Evolutionary conservation across 768 basidiomycete genomes (phyloP), one percentile per base, ranked within the genome.

Genomic region (Pluteus cervinus): DNA sequence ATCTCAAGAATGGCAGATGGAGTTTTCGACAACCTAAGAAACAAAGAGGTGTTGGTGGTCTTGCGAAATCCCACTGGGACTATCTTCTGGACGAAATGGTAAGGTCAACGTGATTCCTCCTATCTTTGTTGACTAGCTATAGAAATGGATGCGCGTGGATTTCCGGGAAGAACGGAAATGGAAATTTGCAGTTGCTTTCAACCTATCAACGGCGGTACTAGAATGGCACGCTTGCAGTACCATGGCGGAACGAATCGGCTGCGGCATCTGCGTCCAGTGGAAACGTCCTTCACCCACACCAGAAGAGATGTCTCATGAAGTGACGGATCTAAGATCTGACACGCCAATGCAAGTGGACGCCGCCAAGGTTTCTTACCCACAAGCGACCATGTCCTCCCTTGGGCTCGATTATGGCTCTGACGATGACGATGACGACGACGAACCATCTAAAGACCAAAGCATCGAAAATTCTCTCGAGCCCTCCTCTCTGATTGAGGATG

Each of bases 121-220:
- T 29, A 22, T 50, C 26, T 34, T 45, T 30, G 37, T 5, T 36
- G 9, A 41, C 25, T 2, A 14, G 20, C 16, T 14, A 1, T 36
- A 92, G 93, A 89, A 85, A 76, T 99, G 96, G 96, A 84, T 99
- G 77, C 85, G 89, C 18, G 76, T 76, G 24, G 96, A 99, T 56
- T 97, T 96, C 48, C 80, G 87, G 14, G 93, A 98, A 58, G 96
- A 99, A 53, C 72, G 87, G 26, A 79, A 74, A 49, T 98, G 92
- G 92, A 98, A 98, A 57, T 62, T 85, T 29, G 81, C 82, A 2
- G 54, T 88, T 18, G 94, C 96, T 1, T 84, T 81, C 53, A 81
- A 81, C 41, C 58, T 99, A 20, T 85, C 89, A 1, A 79, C 76
- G 21, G 75, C 87, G 17, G 83, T 91, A 15, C 71, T 87, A 5